These are phyloP conservation scores for Nemania sp. DNA, from an alignment of 2,329 filamentous ascomycete species.

Conservation along the genomic window DNA sequence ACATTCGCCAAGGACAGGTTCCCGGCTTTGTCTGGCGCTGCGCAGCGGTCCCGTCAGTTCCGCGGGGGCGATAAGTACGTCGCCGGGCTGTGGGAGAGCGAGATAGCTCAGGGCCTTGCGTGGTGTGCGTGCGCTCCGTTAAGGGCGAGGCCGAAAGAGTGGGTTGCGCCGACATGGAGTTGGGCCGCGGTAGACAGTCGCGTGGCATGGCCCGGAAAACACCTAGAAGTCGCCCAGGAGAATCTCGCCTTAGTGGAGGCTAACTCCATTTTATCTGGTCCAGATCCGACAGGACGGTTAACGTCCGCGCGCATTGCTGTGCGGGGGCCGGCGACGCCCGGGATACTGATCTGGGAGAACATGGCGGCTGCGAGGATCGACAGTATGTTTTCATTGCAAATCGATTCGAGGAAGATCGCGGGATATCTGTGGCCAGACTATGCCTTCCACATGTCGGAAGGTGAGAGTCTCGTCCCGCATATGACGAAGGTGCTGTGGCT, in stretches of 20 bases:
- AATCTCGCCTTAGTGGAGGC: background rate
- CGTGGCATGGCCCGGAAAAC: background rate
- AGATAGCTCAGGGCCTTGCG: background rate
- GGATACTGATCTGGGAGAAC: background rate
- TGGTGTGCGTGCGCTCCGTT: background rate
- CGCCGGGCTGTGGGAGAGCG: conserved; percentile 9
- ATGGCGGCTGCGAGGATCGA: background rate
- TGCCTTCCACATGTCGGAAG: background rate
- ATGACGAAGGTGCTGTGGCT: background rate
- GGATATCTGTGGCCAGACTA: background rate
- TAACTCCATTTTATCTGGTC: background rate
- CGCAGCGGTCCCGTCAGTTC: conserved; percentile 11
- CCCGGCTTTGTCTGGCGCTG: conserved; percentile 8
- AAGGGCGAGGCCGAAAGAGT: background rate
- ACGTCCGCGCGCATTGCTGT: background rate
- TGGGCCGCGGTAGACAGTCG: background rate
- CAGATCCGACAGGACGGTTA: conserved; percentile 10
- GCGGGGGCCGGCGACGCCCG: background rate
- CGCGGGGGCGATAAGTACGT: conserved; percentile 7
- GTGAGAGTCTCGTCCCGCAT: background rate
- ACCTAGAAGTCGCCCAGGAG: background rate
- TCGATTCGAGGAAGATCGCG: background rate
- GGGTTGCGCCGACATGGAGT: conserved; percentile 10
- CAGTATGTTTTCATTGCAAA: conserved; percentile 9
- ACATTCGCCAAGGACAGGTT: conserved; percentile 2